A percentile compares a stretch with the other conserved stretches of the same genome.
Evolutionary conservation across 257 asterid genomes (phyloP).

Genomic region (Cruciata laevipes): DNA sequence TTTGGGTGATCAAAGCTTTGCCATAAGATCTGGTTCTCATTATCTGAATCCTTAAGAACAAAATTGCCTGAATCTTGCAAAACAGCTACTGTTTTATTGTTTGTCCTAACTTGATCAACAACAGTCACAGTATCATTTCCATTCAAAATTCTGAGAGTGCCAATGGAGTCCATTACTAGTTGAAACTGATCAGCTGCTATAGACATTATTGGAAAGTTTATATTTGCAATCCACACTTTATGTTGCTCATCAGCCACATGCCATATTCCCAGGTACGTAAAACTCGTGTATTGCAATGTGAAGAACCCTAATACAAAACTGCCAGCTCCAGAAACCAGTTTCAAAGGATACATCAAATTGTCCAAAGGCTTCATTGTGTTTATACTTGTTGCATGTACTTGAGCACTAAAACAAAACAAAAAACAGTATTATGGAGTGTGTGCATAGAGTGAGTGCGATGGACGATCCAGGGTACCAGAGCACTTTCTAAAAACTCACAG

Average conservation of each 20-base stretch:
- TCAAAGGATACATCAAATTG: constrained; percentile 18
- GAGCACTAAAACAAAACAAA: neutral
- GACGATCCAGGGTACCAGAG: too few relatives aligned
- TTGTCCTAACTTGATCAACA: constrained; percentile 4
- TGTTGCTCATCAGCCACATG: neutral
- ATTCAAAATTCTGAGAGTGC: constrained; percentile 14
- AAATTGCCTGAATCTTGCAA: constrained; percentile 35
- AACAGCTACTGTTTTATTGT: constrained; percentile 20
- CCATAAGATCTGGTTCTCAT: constrained; percentile 14
- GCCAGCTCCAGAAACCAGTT: constrained; percentile 21
- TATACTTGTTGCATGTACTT: neutral
- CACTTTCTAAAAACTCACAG: too few relatives aligned
- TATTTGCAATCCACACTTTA: constrained; percentile 36
- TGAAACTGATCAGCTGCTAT: neutral
- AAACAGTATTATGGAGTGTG: too few relatives aligned
- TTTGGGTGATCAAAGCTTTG: constrained; percentile 37
- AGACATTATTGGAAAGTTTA: constrained; percentile 14
- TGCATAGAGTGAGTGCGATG: too few relatives aligned
- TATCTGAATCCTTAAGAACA: constrained; percentile 11
- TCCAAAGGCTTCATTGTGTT: constrained; percentile 25
- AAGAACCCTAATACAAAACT: constrained; percentile 31
- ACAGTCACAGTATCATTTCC: neutral
- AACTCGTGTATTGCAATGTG: constrained; percentile 10
- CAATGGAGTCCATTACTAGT: constrained; percentile 19
- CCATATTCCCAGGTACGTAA: constrained; percentile 30